phyloP scores from a whole-genome alignment of 2,329 filamentous ascomycete genomes.

The Rutstroemia sp. region DNA sequence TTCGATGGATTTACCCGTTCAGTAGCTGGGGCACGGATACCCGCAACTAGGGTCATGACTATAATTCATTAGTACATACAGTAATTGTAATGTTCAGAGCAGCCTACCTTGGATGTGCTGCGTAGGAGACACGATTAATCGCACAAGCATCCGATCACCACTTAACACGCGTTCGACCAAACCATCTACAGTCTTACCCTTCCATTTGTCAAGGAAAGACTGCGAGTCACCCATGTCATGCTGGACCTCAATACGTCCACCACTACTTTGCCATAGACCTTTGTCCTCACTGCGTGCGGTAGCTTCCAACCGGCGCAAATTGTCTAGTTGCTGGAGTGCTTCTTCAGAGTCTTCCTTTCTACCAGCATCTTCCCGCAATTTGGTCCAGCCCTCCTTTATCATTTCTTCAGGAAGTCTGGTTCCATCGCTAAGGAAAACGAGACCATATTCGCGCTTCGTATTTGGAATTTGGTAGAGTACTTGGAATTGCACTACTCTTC shows the following conservation, averaged over 20 bases:
- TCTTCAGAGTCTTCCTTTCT: constrained; percentile 83
- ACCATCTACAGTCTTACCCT: constrained; percentile 76
- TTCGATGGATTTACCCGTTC: constrained; percentile 71
- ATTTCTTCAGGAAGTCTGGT: constrained; percentile 72
- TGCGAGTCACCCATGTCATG: constrained; percentile 75
- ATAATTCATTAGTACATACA: constrained; percentile 36
- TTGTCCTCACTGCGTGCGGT: constrained; percentile 72
- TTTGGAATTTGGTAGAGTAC: constrained; percentile 83
- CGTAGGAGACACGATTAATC: constrained; percentile 70
- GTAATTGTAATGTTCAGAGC: neutral
- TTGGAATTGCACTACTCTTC: constrained; percentile 79
- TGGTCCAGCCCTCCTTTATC: constrained; percentile 84
- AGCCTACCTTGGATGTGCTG: constrained; percentile 56
- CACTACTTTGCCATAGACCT: constrained; percentile 69
- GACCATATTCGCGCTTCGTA: constrained; percentile 81
- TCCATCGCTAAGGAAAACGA: constrained; percentile 68
- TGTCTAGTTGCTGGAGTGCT: constrained; percentile 62
- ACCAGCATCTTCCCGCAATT: constrained; percentile 88
- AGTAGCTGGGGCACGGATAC: constrained; percentile 82
- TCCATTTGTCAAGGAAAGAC: constrained; percentile 71
- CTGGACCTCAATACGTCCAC: constrained; percentile 62
- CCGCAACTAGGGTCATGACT: constrained; percentile 82
- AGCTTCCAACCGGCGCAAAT: constrained; percentile 68
- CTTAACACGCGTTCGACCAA: constrained; percentile 87
- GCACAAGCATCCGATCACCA: constrained; percentile 81